Conservation (phyloP, 352 stramenopile species). For the Globisporangium lucens region DNA sequence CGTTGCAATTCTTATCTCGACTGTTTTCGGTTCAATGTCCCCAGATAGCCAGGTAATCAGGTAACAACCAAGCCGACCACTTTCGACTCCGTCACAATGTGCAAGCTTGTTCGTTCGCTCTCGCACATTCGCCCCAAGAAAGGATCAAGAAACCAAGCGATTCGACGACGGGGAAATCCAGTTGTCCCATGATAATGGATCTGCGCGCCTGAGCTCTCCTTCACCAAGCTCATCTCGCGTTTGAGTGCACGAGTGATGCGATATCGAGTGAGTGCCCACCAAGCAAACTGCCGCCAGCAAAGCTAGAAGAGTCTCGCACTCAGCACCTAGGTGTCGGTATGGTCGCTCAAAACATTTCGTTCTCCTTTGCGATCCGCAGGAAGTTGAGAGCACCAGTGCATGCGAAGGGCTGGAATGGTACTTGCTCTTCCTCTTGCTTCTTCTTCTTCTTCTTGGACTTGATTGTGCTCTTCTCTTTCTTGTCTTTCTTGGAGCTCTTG, state of each 20-base stretch:
- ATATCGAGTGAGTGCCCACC: background rate
- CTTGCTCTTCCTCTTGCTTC: constrained; percentile 22
- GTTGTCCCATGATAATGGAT: background rate
- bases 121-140: background rate
- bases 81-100: background rate
- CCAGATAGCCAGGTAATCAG: background rate
- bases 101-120: background rate
- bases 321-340: background rate
- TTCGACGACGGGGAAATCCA: background rate
- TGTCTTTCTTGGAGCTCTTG: constrained; percentile 12
- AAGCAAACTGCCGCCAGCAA: background rate
- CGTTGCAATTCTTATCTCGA: background rate
- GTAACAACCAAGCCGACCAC: background rate
- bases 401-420: constrained; percentile 57
- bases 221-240: background rate
- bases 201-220: background rate
- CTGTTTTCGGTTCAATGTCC: background rate
- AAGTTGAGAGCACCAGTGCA: constrained; percentile 58
- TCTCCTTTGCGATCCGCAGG: constrained; percentile 67
- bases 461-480: constrained; percentile 14
- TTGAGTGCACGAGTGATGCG: background rate
- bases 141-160: background rate
- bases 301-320: background rate
- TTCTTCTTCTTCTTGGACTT: constrained; percentile 24
- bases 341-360: constrained; percentile 59